Evolutionary conservation across 2,329 filamentous ascomycete genomes (phyloP), one percentile per base, ranked within the genome.

Genomic region (Grosmannia penicillata): DNA sequence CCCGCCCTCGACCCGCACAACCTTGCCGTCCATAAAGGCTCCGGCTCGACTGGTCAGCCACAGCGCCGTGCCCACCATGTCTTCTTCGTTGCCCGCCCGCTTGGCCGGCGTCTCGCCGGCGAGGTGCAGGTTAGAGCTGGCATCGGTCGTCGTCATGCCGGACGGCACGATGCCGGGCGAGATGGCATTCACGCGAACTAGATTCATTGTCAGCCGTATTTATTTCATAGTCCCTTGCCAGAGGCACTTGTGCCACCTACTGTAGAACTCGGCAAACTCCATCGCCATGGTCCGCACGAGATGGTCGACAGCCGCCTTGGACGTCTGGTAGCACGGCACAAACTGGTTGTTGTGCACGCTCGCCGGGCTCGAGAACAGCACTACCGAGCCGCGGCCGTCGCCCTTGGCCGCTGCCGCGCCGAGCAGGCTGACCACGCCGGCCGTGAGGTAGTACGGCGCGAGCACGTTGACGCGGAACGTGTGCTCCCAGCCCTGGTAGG

Each of bases 291-390:
- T 44, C 5, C 42, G 30, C 19, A 39, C 36, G 8, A 43, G 27
- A 13, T 43, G 41, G 29, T 40, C 41, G n/a, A 43, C 35, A 17
- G 42, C 42, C 7, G 41, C 41, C 37, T 39, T 39, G 31, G 37
- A 39, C 6, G 37, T 39, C 37, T 39, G 30, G 19, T 39, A 39
- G 37, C 26, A 31, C 11, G 38, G 38, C 21, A 40, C 38, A 40
- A 40, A 40, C 33, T 40, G 38, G 27, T 40, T 13, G 33, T 45
- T 47, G 38, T 49, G 47, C 15, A 44, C 41, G 30, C 45, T 47
- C 22, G 48, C 47, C 6, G 42, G 40, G 30, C 46, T 48, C 39
- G 43, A 45, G 30, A 50, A 48, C n/a, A 43, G 33, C 7, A 50
- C 41, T 13, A 50, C 46, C 14, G 33, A 44, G 25, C 48, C 47